Conservation (phyloP, 1,284 basidiomycete genomes). For the Trichosporon sp. region DNA sequence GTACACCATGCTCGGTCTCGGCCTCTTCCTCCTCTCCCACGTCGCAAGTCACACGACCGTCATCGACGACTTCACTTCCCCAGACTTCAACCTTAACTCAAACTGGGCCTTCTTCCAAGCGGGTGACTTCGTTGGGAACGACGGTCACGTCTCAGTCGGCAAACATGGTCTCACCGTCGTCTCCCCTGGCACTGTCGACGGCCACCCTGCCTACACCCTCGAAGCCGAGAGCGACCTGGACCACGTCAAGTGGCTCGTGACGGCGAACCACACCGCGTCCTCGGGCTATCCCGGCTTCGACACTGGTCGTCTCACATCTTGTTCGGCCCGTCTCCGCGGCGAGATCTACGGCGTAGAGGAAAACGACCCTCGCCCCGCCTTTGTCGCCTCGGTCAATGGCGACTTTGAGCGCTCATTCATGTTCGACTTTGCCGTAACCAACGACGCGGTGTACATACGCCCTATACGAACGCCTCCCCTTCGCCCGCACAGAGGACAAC, state of each 20-base stretch:
- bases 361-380: neutral
- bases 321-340: neutral
- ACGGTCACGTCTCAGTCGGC: constrained; percentile 10
- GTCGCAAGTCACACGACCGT: constrained; percentile 4
- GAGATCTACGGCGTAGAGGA: neutral
- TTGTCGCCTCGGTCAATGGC: neutral
- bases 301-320: neutral
- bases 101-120: constrained; percentile 23
- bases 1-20: neutral
- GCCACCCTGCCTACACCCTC: constrained; percentile 20
- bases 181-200: neutral
- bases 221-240: constrained; percentile 21
- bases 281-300: constrained; percentile 22
- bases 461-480: neutral
- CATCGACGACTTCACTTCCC: constrained; percentile 16
- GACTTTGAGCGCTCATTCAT: neutral
- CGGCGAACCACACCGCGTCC: neutral
- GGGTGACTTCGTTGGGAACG: constrained; percentile 3
- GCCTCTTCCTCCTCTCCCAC: neutral
- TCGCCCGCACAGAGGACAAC: neutral
- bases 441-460: neutral
- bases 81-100: neutral
- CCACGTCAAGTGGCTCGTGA: constrained; percentile 25
- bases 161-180: neutral
- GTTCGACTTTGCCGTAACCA: neutral